phyloP scores from a whole-genome alignment of 768 basidiomycete genomes.

The Cystofilobasidium macerans region DNA sequence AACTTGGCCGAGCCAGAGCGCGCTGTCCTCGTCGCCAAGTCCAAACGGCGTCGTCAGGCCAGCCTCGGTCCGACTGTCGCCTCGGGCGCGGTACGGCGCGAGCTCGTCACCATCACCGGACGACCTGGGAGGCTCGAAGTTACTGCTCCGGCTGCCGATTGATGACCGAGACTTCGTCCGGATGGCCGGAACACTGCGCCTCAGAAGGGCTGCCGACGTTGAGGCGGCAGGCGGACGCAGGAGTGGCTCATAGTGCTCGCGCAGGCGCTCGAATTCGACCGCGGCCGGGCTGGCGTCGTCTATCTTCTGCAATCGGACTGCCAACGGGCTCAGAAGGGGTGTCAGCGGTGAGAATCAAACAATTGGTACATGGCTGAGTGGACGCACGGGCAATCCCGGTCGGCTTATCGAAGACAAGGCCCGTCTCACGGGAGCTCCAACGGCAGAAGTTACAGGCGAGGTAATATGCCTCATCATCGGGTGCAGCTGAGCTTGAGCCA shows the following conservation, averaged over 20 bases:
- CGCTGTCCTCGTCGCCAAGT: constrained; percentile 42
- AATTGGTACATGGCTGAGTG: not conserved
- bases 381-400: constrained; percentile 79
- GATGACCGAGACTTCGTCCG: constrained; percentile 11
- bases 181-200: constrained; percentile 9
- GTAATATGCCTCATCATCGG: too few relatives aligned
- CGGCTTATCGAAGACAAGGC: constrained; percentile 89
- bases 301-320: constrained; percentile 81
- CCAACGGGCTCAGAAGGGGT: not conserved
- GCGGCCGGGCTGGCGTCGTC: constrained; percentile 76
- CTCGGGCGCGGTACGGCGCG: constrained; percentile 4
- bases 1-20: constrained; percentile 57
- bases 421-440: constrained; percentile 88
- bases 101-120: constrained; percentile 8
- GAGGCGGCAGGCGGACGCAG: constrained; percentile 45
- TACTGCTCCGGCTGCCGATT: not conserved
- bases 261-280: constrained; percentile 83
- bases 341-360: not conserved
- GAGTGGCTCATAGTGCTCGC: constrained; percentile 94
- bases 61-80: not conserved
- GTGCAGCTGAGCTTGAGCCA: constrained; percentile 63
- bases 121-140: not conserved
- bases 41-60: constrained; percentile 19
- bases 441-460: constrained; percentile 83
- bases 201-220: constrained; percentile 18